A percentile compares a stretch with the other conserved stretches of the same genome.
phyloP scores from a whole-genome alignment of 805 yeast genomes.

The Jamesozyma piceae region DNA sequence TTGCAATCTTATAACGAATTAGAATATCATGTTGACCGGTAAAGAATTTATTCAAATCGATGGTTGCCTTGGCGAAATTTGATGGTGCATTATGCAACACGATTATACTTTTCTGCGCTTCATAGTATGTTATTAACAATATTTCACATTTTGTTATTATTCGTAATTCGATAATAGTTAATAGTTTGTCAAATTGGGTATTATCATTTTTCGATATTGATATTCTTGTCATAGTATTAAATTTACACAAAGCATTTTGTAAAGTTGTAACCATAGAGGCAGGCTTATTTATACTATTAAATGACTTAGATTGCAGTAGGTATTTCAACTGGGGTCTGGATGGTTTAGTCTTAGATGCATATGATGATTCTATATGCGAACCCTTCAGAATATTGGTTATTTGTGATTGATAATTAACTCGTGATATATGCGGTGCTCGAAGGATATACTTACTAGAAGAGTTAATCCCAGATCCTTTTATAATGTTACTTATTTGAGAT shows the following conservation, averaged over 20 bases:
- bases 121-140: not conserved
- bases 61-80: not conserved
- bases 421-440: no score
- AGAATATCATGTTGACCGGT: not conserved
- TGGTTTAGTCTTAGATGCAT: not conserved
- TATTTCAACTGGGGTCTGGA: not conserved
- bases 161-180: not conserved
- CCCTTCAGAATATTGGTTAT: not conserved
- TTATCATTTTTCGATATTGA: not conserved
- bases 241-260: not conserved
- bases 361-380: not conserved
- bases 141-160: slow-evolving; percentile 1
- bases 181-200: slow-evolving; percentile 1
- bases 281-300: not conserved
- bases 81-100: not conserved
- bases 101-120: not conserved
- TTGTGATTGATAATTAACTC: no score
- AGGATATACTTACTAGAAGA: no score
- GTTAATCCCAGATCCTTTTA: not conserved
- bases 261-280: not conserved
- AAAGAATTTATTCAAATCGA: not conserved
- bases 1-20: not conserved
- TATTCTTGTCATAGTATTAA: slow-evolving; percentile 1
- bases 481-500: not conserved
- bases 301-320: not conserved